Base-by-base conservation (phyloP, 805 yeast genomes). In the Myxozyma melibiosi region DNA sequence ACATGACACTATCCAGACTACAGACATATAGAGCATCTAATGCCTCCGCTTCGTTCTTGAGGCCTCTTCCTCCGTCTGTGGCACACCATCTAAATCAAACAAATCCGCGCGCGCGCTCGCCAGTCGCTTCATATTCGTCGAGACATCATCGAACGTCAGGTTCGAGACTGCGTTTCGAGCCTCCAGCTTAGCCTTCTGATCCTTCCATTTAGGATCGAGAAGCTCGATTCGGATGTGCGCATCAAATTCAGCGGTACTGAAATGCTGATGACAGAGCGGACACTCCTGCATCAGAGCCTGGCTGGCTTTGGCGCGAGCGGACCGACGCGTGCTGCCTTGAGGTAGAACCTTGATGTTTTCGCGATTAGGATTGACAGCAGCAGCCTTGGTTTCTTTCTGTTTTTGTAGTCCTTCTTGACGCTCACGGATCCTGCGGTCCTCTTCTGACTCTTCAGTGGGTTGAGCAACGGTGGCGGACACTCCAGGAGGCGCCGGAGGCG, bases 141-240 rank as follows among this genome's bases (percentile, higher is more conserved):
- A 71, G 5, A 69, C 77, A 11, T 71, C 70, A 11, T 64, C 62
- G 8, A 66, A 65, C 14, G 68, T 69, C 53, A 75, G 58, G 51
- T 76, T 76, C 4, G 76, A 64, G 11, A 69, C 61, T 5, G 71
- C 64, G 14, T 41, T 20, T 20, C 74, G 69, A 13, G 68, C 67
- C 25, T 65, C 70, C 9, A 69, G 73, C 30, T 65, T 56, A 1
- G 66, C 72, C 66, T 82, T 84, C 69, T 89, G 90, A 54, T 82
- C 83, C 62, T 82, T 79, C 72, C 88, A 88, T 63, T 81, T 76
- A 2, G 97, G 96, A 70, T 91, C 96, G 43, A 91, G 73, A 35
- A 88, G 74, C 53, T 86, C 74, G 14, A 84, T 80, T 57, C 81
- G 80, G 63, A 91, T 75, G 69, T 92, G 97, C 59, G 78, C 80